Base-by-base conservation (phyloP, 2,329 filamentous ascomycete species). In the Botrytis fabae region DNA sequence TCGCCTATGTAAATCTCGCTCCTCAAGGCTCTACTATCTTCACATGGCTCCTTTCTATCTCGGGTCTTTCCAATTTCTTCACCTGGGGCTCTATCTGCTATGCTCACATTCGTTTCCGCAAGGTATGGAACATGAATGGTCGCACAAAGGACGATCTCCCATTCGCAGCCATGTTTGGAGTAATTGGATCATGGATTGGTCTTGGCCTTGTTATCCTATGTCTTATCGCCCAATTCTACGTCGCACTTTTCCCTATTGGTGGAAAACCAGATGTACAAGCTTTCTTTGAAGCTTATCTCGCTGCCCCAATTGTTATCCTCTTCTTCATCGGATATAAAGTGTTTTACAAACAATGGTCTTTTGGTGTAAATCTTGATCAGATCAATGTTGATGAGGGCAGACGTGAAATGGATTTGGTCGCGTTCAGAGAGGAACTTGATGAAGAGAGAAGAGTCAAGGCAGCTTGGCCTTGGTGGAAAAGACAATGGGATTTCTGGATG, bases 41-140 rank as follows among this genome's bases (percentile, higher is more conserved):
- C 82, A 85, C 87, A 83, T 94, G 91, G 91, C 85, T 92, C 71
- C 85, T 93, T 54, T 87, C 92, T 0, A 86, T 95, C 32, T 93
- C 91, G 0, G 92, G 91, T 69, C 87, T 94, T 16, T 89, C 89
- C 3, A 91, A 89, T 74, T 89, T 95, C 81, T 93, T 94, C 82
- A 91, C 92, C 40, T 95, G 92, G 92, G 90, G 88, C 51, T 91
- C 86, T 73, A 89, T 91, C 79, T 91, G 89, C 80, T 81, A 89
- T 4, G 85, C 88, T 0, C 89, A 91, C 79, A 91, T 91, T 79
- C 87, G 88, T 63, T 91, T 92, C 86, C 87, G 90, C 73, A 81
- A 85, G 62, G 89, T 85, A 22, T 91, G 89, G 90, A 84, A 85
- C 75, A 81, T 84, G 25, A 87, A 90, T 77, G 89, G 89, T 70